Evolutionary conservation across 2,329 filamentous ascomycete genomes (phyloP).

Genomic region (Trichoderma simmonsii): DNA sequence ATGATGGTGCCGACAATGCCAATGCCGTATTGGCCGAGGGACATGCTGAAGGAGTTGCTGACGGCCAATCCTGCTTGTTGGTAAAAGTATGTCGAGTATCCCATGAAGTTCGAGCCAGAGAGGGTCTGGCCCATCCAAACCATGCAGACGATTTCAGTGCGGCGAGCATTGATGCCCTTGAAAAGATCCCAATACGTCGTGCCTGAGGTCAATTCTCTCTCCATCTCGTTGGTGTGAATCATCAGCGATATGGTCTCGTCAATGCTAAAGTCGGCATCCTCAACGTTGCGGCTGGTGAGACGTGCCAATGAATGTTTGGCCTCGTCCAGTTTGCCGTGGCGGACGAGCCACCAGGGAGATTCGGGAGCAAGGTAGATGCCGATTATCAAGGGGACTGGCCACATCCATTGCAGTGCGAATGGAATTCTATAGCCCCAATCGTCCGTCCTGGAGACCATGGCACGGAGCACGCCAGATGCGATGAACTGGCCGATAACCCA

Average conservation of each 20-base stretch:
- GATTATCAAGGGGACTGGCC: constrained; percentile 44
- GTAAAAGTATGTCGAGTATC: constrained; percentile 56
- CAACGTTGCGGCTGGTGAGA: constrained; percentile 39
- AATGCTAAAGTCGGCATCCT: constrained; percentile 32
- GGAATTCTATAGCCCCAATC: constrained; percentile 48
- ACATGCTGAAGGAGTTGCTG: constrained; percentile 39
- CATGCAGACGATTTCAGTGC: constrained; percentile 46
- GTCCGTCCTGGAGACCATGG: constrained; percentile 35
- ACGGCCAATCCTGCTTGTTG: constrained; percentile 41
- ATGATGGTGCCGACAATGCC: constrained; percentile 44
- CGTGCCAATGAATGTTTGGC: constrained; percentile 39
- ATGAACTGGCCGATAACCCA: constrained; percentile 50
- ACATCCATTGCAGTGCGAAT: constrained; percentile 49
- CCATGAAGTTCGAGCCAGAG: constrained; percentile 46
- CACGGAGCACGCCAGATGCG: constrained; percentile 42
- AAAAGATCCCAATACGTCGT: constrained; percentile 48
- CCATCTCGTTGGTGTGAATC: constrained; percentile 48
- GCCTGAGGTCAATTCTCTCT: constrained; percentile 39
- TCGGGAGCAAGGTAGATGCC: constrained; percentile 45
- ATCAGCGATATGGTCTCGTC: constrained; percentile 50
- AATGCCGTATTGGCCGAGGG: constrained; percentile 42
- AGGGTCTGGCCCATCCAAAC: constrained; percentile 43
- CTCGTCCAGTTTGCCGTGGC: constrained; percentile 38
- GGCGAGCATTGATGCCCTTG: constrained; percentile 42
- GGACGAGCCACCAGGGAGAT: constrained; percentile 50